Percentiles rank a stretch among this genome's conserved stretches.
Conservation (phyloP, 345 rosid species). For the Populus ilicifolia region DNA sequence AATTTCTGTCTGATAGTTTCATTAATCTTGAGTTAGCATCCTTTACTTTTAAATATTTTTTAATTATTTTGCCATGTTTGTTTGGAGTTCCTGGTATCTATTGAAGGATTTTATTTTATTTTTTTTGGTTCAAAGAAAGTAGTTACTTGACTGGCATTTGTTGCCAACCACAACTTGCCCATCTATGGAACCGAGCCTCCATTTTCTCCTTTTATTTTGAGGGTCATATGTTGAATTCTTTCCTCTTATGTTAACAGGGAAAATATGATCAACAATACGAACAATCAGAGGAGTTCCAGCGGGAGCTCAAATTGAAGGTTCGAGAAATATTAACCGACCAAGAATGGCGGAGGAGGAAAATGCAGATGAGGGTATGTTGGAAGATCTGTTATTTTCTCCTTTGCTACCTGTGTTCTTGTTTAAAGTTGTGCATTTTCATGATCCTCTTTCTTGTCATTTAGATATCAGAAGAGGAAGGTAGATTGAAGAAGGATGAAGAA, state of each 20-base stretch:
- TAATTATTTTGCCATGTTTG: background rate
- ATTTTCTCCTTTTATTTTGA: background rate
- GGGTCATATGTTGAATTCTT: background rate
- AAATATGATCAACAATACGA: conserved; percentile 77
- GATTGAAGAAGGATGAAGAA: conserved; percentile 95
- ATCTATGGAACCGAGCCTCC: background rate
- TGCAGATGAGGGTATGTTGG: conserved; percentile 86
- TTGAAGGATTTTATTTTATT: background rate
- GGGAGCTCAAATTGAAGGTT: conserved; percentile 78
- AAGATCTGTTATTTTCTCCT: conserved; percentile 17
- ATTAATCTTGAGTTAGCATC: background rate
- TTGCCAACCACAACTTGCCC: background rate
- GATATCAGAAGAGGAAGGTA: conserved; percentile 99
- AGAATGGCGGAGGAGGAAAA: conserved; percentile 97
- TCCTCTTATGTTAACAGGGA: conserved; percentile 47
- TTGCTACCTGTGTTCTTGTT: conserved; percentile 2
- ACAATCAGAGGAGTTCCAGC: conserved; percentile 70
- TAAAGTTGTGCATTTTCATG: background rate
- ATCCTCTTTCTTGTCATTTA: conserved; percentile 23
- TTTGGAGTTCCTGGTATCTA: background rate
- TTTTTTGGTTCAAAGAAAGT: background rate
- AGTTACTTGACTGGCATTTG: background rate
- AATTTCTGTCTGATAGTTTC: background rate
- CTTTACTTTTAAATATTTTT: background rate
- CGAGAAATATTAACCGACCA: conserved; percentile 89